Conservation (phyloP, 345 rosid genomes). For the Salix caprea region DNA sequence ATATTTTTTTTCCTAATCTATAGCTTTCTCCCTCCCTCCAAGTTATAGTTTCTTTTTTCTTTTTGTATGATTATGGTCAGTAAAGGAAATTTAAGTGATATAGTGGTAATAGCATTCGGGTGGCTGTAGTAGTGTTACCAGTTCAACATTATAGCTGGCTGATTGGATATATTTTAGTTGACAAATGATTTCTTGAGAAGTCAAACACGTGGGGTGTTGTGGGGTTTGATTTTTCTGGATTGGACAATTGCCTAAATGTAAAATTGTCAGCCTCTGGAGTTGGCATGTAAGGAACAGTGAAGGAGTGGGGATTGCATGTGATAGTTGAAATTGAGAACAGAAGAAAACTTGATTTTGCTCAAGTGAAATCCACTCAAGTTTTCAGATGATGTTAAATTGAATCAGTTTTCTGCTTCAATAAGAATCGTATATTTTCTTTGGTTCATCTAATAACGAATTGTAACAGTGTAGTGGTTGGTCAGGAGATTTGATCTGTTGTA, state of each 20-base stretch:
- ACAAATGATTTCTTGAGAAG: not conserved
- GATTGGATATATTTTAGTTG: not conserved
- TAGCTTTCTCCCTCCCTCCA: not conserved
- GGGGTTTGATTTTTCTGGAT: not conserved
- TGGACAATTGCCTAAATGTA: not conserved
- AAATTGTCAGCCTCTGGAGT: not conserved
- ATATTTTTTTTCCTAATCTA: not conserved
- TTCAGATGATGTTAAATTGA: not conserved
- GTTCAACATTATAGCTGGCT: not conserved
- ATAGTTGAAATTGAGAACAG: not conserved
- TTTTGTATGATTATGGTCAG: not conserved
- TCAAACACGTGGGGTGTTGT: not conserved
- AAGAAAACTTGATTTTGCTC: not conserved
- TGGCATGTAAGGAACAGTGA: not conserved
- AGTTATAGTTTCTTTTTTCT: not conserved
- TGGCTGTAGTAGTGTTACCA: not conserved
- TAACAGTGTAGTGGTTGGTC: not conserved
- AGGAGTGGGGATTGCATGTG: not conserved
- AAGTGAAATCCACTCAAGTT: not conserved
- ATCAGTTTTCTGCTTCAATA: not conserved
- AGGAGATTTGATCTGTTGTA: not conserved
- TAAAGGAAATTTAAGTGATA: not conserved
- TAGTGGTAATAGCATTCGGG: not conserved
- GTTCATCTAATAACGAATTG: not conserved
- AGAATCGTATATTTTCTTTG: not conserved